Evolutionary conservation across 2,329 filamentous ascomycete species (phyloP), one percentile per base, ranked within the genome.

Genomic region (Stachybotrys elegans): DNA sequence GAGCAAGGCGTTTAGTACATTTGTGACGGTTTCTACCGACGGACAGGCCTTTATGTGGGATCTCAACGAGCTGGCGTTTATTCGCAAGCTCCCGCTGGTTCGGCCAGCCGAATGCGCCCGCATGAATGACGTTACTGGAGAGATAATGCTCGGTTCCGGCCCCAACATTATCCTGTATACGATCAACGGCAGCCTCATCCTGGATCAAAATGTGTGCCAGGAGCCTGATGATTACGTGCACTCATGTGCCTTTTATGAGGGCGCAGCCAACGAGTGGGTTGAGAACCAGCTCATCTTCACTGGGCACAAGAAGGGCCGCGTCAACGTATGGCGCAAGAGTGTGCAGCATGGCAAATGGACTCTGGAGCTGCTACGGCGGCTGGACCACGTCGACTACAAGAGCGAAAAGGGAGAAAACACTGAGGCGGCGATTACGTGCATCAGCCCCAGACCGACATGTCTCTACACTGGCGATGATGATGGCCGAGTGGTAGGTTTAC

Each of bases 381-480:
- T 98, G 44, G 88, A 95, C 59, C 88, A 95, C 60, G 72, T 83
- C 31, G 88, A 95, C 57, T 59, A 60, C 41, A 79, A 76, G 52
- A 81, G 79, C 40, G 83, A 75, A 70, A 78, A 60, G 66, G 81
- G 57, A 54, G 68, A 61, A 5, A 81, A 80, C 50, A 70, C 72
- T 0, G 76, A 79, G 37, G 83, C 85, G 3, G 83, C 84, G 0
- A 91, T 97, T 48, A 95, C 87, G 29, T 94, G 87, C 59, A 86
- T 98, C 42, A 75, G 87, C 45, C 86, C 92, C 3, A 86, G 91
- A 76, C 81, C 88, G 43, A 83, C 85, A 50, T 78, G 84, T 49
- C 83, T 97, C 9, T 97, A 96, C 65, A 95, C 91, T 0, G 93
- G 92, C 4, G 93, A 97, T 68, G 93, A 97, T 51, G 86, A 90